Evolutionary conservation across 495 filamentous ascomycete species (phyloP), one percentile per base, ranked within the genome.

Genomic region (Penicillium steckii): DNA sequence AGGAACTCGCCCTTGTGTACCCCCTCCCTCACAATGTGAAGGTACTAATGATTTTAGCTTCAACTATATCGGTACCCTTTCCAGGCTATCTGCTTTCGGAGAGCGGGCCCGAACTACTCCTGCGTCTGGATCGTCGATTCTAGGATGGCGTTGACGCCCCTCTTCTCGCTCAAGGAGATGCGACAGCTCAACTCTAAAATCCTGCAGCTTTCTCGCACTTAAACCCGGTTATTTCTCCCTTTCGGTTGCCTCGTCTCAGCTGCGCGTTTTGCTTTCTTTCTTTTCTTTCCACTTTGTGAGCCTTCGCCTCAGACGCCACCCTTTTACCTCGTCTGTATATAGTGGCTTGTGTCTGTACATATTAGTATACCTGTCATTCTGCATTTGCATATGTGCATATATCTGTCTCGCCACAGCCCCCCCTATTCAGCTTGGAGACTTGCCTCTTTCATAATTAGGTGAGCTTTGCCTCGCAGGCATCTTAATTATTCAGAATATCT

Each of bases 161-260:
- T 44, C 52, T 30, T 48, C 35, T 46, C 43, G 9, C 17, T 25
- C 18, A 12, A n/a, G 22, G 45, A 51, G 54, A 57, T 38, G 44
- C 46, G 59, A 64, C 44, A 66, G 56, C 54, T 66, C 56, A 60
- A 24, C 49, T 65, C 21, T 35, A 35, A 32, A 35, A 25, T 37
- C 17, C 23, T 25, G 25, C 29, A 50, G 24, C 24, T 48, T 37
- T 59, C 18, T 10, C 38, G n/a, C 38, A 41, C 38, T 61, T 53
- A 58, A 61, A 51, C 51, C 37, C 44, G 6, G 25, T 21, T 7
- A 21, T 32, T 56, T 41, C 44, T 43, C 48, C 38, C 53, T 51
- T 37, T 33, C 46, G 46, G 55, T 55, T 54, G 50, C 59, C 59
- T 62, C 42, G 50, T 57, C 47, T 50, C 37, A 45, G 23, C 35